Conservation (phyloP, 805 yeast genomes). For the Candida maris region DNA sequence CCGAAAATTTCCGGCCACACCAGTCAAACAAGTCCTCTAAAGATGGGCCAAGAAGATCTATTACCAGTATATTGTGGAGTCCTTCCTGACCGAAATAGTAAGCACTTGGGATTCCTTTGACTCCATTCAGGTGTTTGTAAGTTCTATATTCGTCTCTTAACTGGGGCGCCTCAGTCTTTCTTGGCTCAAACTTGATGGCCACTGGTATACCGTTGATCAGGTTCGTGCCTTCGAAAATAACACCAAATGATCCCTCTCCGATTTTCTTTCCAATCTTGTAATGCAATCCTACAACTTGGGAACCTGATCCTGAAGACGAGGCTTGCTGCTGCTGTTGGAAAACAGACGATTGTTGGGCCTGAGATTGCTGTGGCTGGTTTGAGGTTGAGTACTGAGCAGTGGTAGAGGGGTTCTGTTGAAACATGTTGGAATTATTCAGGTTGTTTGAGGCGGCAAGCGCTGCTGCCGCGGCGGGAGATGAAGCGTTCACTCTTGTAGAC, state of each 20-base stretch:
- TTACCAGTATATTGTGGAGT: constrained; percentile 88
- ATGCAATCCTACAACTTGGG: constrained; percentile 86
- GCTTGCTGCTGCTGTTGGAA: constrained; percentile 11
- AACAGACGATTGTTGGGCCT: constrained; percentile 10
- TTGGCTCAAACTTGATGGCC: constrained; percentile 95
- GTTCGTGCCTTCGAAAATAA: constrained; percentile 92
- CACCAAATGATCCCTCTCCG: constrained; percentile 98
- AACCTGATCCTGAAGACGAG: constrained; percentile 21
- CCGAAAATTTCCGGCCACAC: constrained; percentile 89
- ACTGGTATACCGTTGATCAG: constrained; percentile 88
- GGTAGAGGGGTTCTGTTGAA: constrained; percentile 25
- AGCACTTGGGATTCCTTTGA: constrained; percentile 89
- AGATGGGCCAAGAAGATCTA: constrained; percentile 93
- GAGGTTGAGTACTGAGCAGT: constrained; percentile 28
- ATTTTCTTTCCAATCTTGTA: constrained; percentile 95
- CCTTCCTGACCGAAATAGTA: constrained; percentile 99
- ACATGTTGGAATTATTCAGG: constrained; percentile 18
- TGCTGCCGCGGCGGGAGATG: constrained; percentile 34
- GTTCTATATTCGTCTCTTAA: constrained; percentile 94
- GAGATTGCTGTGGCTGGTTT: constrained; percentile 17
- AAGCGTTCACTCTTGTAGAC: constrained; percentile 24
- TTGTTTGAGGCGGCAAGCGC: constrained; percentile 31
- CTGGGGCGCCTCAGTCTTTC: constrained; percentile 97
- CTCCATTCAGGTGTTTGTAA: constrained; percentile 81
- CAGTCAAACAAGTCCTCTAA: constrained; percentile 96